Conservation (phyloP, 495 filamentous ascomycete species). For the Tuber microsphaerosporum region DNA sequence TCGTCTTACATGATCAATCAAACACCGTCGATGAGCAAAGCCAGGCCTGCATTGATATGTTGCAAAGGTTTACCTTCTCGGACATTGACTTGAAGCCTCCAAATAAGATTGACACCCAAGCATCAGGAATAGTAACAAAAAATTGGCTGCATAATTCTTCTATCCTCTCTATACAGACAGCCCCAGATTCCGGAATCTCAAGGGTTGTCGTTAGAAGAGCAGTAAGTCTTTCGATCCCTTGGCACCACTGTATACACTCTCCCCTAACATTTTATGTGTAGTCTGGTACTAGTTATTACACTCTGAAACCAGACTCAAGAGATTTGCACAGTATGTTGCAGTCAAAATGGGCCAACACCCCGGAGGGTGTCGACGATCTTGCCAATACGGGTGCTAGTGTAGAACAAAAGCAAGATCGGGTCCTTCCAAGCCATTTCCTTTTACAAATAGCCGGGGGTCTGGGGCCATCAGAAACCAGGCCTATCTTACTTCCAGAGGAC, state of each 20-base stretch:
- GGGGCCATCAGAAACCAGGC: slow-evolving; percentile 56
- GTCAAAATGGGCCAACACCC: slow-evolving; percentile 29
- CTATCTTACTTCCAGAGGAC: slow-evolving; percentile 75
- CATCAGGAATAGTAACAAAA: slow-evolving; percentile 51
- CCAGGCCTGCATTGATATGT: slow-evolving; percentile 87
- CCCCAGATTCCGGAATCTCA: slow-evolving; percentile 58
- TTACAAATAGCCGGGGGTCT: slow-evolving; percentile 71
- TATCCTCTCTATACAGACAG: slow-evolving; percentile 77
- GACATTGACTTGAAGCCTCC: slow-evolving; percentile 54
- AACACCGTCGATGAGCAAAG: slow-evolving; percentile 86
- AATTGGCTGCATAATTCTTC: slow-evolving; percentile 86
- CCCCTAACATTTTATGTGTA: slow-evolving; percentile 4
- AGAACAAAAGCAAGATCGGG: slow-evolving; percentile 33
- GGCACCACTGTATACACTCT: not conserved
- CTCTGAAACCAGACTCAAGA: slow-evolving; percentile 37
- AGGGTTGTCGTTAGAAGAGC: slow-evolving; percentile 38
- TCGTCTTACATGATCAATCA: slow-evolving; percentile 63
- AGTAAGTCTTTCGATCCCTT: slow-evolving; percentile 24
- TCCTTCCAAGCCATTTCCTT: slow-evolving; percentile 76
- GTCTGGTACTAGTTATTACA: slow-evolving; percentile 41
- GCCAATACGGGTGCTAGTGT: slow-evolving; percentile 7
- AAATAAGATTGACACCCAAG: slow-evolving; percentile 24
- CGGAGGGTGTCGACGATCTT: slow-evolving; percentile 10
- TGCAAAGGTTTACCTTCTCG: slow-evolving; percentile 83
- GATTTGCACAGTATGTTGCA: slow-evolving; percentile 25